Base-by-base conservation (phyloP, 2,329 filamentous ascomycete genomes). In the Parastagonospora nodorum region DNA sequence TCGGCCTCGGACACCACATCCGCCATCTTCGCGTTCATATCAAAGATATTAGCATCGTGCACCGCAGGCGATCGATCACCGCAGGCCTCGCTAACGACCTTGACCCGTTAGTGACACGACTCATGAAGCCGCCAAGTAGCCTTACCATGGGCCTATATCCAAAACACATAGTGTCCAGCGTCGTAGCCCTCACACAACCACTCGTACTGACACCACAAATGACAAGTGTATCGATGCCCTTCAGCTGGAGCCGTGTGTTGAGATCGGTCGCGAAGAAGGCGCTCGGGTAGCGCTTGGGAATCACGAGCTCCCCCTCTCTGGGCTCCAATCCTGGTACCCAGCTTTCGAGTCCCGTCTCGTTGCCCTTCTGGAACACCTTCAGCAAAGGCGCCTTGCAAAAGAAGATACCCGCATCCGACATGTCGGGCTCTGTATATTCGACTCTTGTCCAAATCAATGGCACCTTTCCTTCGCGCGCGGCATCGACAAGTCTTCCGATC, bases 181-280 rank as follows among this genome's bases (percentile, higher is more conserved):
- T 74, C 11, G 68, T 75, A 1, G 77, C 77, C 42, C 78, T 68
- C 44, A 80, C 77, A 56, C 78, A 79, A 1, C 78, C 78, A 50
- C 72, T 75, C 11, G 77, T 80, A 62, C 76, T 78, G 36, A 80
- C 77, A 14, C 78, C 78, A 53, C 77, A 78, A 12, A 80, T 64
- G 6, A 80, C 75, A 16, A 78, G 58, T 6, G 76, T 78, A 51
- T 80, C 76, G n/a, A 76, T 64, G 27, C 67, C 67, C 42, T 71
- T 61, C 5, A 75, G 51, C 15, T 70, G 68, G 30, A 79, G 66
- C 33, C 76, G 68, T 1, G 73, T 73, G 19, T 71, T 70, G 33
- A 80, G 68, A 6, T 75, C 71, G 19, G 78, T 80, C 11, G 75
- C 77, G 51, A 80, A 78, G 60, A 80, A 79, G 1, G 74, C 75